These are phyloP conservation scores for Acephala macrosclerotiorum DNA, from an alignment of 2,329 filamentous ascomycete genomes.

Conservation along the genomic window DNA sequence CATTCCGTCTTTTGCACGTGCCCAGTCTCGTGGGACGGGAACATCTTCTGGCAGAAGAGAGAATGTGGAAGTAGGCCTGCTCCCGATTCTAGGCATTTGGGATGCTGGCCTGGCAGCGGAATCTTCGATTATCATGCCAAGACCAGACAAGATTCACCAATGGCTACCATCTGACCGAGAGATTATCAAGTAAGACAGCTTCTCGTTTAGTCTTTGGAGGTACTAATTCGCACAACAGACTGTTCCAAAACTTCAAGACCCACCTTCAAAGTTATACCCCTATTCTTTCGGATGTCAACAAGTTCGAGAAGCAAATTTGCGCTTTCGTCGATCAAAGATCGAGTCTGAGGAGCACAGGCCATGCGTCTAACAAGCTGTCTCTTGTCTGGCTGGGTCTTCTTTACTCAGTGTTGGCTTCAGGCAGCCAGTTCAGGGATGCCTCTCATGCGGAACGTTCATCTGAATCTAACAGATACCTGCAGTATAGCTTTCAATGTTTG, in stretches of 20 bases:
- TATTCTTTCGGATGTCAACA: neutral
- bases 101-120: neutral
- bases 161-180: neutral
- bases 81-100: neutral
- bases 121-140: neutral
- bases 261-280: neutral
- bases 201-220: no score
- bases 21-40: neutral
- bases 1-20: neutral
- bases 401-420: neutral
- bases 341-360: neutral
- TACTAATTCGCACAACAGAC: neutral
- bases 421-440: neutral
- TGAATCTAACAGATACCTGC: conserved; percentile 44
- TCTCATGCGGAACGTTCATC: neutral
- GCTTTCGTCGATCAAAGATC: neutral
- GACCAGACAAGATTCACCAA: neutral
- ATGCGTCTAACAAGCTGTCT: neutral
- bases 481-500: conserved; percentile 61
- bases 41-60: neutral
- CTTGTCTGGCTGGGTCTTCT: neutral
- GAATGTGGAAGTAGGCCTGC: neutral
- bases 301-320: neutral
- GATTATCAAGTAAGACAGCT: neutral
- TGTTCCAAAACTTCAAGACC: neutral